Evolutionary conservation across 371 early-diverging fungal species (phyloP).

Genomic region (Mucor mucedo): DNA sequence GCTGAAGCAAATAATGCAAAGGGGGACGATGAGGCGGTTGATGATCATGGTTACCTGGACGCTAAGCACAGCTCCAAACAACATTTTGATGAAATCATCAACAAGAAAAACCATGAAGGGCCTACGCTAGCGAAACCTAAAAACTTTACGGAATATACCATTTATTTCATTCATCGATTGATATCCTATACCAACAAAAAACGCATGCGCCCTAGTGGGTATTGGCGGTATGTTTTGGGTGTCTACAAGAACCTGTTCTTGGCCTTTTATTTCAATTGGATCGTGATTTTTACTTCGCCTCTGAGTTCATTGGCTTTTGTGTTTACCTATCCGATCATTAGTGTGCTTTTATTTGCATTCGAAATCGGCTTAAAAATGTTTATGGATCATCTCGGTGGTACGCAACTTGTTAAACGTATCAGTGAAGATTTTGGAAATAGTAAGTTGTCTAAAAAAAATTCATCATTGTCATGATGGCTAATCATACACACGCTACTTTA

Average conservation of each 20-base stretch:
- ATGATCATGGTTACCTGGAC: background rate
- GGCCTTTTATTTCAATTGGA: constrained; percentile 43
- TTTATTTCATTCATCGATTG: constrained; percentile 6
- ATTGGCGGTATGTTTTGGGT: constrained; percentile 29
- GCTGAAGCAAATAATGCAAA: background rate
- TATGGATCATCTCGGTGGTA: constrained; percentile 40
- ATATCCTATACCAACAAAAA: constrained; percentile 4
- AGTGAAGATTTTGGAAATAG: constrained; percentile 30
- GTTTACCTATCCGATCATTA: constrained; percentile 30
- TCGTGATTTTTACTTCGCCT: constrained; percentile 32
- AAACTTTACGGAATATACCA: constrained; percentile 9
- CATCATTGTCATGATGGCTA: background rate
- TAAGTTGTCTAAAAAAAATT: background rate
- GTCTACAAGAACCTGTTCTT: constrained; percentile 38
- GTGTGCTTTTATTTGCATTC: constrained; percentile 26
- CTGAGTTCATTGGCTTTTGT: constrained; percentile 36
- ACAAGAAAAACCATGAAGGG: too few relatives aligned
- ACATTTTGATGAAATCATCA: constrained; percentile 6
- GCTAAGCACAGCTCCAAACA: background rate
- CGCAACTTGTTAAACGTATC: constrained; percentile 19
- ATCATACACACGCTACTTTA: background rate
- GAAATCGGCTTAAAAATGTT: constrained; percentile 38
- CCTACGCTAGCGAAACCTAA: background rate
- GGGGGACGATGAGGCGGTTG: background rate
- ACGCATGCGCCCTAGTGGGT: constrained; percentile 24